Evolutionary conservation across 1,284 basidiomycete species (phyloP).

Genomic region (Cryptococcus sp.): DNA sequence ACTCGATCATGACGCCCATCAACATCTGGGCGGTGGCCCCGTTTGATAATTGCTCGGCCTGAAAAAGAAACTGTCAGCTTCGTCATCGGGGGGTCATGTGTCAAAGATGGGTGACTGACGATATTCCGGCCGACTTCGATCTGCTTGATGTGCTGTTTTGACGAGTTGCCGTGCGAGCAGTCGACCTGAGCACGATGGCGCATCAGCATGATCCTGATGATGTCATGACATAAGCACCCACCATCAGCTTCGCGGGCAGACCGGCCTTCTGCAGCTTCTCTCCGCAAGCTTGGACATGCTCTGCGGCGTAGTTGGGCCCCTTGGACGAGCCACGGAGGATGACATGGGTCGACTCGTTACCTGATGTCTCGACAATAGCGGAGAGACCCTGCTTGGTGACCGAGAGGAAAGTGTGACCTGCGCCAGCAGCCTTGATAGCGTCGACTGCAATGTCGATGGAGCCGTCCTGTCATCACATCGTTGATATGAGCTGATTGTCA

Average conservation of each 20-base stretch:
- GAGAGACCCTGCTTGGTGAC: constrained; percentile 91
- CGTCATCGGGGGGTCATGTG: too few species aligned
- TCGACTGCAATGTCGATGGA: constrained; percentile 83
- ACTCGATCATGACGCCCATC: constrained; percentile 98
- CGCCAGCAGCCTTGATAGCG: constrained; percentile 82
- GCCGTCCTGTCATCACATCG: constrained; percentile 57
- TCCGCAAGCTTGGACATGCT: constrained; percentile 74
- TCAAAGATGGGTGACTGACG: constrained; percentile 54
- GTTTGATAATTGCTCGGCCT: constrained; percentile 71
- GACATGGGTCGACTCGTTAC: constrained; percentile 60
- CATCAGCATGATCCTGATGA: background rate
- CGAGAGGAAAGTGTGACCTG: constrained; percentile 86
- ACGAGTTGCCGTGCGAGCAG: constrained; percentile 76
- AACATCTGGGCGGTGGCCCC: constrained; percentile 71
- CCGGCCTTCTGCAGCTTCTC: constrained; percentile 77
- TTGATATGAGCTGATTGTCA: background rate
- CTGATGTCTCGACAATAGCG: constrained; percentile 83
- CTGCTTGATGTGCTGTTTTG: constrained; percentile 63
- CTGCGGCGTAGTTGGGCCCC: constrained; percentile 80
- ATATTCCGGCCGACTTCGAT: constrained; percentile 59
- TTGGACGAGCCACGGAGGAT: constrained; percentile 84
- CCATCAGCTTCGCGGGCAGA: constrained; percentile 80
- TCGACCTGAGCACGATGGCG: constrained; percentile 65
- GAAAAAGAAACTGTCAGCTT: background rate
- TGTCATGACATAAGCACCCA: constrained; percentile 55